These are phyloP conservation scores for Talaromyces atroroseus DNA, from an alignment of 2,329 filamentous ascomycete genomes.

Conservation along the genomic window DNA sequence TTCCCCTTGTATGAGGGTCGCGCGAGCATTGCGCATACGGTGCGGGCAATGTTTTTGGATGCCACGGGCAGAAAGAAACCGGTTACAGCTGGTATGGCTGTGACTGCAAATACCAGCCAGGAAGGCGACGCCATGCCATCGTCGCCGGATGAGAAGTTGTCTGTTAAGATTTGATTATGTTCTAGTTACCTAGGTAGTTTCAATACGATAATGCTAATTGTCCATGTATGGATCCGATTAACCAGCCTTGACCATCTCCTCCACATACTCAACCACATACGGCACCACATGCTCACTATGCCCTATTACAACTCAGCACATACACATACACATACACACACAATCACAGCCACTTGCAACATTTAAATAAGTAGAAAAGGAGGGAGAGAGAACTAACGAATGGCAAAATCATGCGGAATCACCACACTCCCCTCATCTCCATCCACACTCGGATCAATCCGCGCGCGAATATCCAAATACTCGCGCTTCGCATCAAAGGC, in stretches of 20 bases:
- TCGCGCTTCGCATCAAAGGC: not conserved
- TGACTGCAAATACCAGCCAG: conserved; percentile 9
- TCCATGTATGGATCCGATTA: not conserved
- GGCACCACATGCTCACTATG: conserved; percentile 15
- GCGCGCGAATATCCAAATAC: conserved; percentile 2
- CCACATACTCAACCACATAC: conserved; percentile 9
- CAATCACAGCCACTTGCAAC: too few relatives aligned
- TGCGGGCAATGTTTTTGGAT: conserved; percentile 59
- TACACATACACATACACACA: too few relatives aligned
- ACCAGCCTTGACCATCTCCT: conserved; percentile 6
- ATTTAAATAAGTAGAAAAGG: not conserved
- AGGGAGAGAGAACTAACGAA: conserved; percentile 2
- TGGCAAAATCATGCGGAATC: conserved; percentile 16
- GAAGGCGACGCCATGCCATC: conserved; percentile 36
- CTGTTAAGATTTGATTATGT: conserved; percentile 22
- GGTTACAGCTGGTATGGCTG: conserved; percentile 16
- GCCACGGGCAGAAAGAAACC: conserved; percentile 40
- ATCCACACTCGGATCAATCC: conserved; percentile 12
- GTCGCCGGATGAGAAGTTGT: conserved; percentile 42
- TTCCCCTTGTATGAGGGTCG: conserved; percentile 79
- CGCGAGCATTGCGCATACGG: conserved; percentile 57
- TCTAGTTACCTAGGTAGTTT: not conserved
- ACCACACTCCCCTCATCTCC: conserved; percentile 13
- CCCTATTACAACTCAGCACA: not conserved
- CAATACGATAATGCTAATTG: not conserved